Base-by-base conservation (phyloP, 1,139 yeast species). In the Saccharomyces hybrid region DNA sequence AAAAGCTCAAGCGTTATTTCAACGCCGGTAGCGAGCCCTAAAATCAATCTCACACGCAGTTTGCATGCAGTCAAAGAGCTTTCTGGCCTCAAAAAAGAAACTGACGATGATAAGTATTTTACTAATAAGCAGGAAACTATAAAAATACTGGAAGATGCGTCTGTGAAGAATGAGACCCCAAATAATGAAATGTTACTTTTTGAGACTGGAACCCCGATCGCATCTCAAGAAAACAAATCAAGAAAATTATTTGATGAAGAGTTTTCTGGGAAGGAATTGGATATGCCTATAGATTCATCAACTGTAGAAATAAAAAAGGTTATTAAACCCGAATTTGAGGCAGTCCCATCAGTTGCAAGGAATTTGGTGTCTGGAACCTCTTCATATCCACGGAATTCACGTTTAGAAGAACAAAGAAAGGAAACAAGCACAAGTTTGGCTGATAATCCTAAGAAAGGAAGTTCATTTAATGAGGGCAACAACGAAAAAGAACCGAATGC, bases 11-110 rank as follows among this genome's bases (percentile, higher is more conserved):
- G 56, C 28, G 47, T 34, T 11, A 51, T 54, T 1, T 57, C 60
- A 2, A 58, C 60, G 1, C 62, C 60, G 8, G 46, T 58, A 13
- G 50, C 56, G 3, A 58, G 57, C 23, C 58, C 57, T 5, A 52
- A 52, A 28, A 52, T 51, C 25, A 48, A 38, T 19, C 6, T 16
- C 44, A 38, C 44, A 38, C 44, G 25, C 25, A 38, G 44, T 25
- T 16, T 38, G 13, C 44, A 19, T 38, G n/a, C 34, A 5, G n/a
- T 7, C 19, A 9, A 23, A 5, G 51, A 34, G 14, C 11, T 32
- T 3, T 29, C 44, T 14, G 31, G 47, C 13, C 8, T 13, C n/a
- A 14, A 9, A 19, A 26, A 16, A 5, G 28, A 46, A 19, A 14
- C 2, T 3, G 6, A 13, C 34, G 14, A 16, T 48, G 26, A 19